Conservation (phyloP, 495 filamentous ascomycete genomes). For the Neurospora sp. region DNA sequence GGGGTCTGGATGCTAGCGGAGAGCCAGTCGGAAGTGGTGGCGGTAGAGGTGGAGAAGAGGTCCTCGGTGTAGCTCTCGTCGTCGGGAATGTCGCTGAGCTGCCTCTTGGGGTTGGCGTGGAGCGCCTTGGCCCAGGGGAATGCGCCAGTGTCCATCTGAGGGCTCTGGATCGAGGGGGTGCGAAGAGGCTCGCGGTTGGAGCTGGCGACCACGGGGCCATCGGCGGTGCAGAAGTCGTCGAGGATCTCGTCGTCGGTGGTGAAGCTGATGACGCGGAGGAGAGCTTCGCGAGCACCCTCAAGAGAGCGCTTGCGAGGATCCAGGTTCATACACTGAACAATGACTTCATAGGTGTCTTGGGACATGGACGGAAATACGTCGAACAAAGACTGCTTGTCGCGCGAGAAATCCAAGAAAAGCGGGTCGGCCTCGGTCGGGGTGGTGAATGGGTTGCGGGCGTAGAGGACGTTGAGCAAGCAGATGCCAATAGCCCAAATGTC, state of each 20-base stretch:
- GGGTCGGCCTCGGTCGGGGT: slow-evolving; percentile 78
- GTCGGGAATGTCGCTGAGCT: slow-evolving; percentile 80
- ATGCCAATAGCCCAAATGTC: slow-evolving; percentile 96
- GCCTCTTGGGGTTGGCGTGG: slow-evolving; percentile 68
- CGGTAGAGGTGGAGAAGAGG: slow-evolving; percentile 74
- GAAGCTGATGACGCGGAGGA: slow-evolving; percentile 75
- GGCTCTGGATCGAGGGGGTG: slow-evolving; percentile 88
- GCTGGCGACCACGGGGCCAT: slow-evolving; percentile 59
- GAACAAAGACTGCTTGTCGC: slow-evolving; percentile 88
- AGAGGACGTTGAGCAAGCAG: slow-evolving; percentile 90
- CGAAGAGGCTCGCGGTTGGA: slow-evolving; percentile 92
- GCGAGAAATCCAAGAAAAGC: slow-evolving; percentile 82
- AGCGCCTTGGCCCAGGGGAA: slow-evolving; percentile 96
- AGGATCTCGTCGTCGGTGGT: slow-evolving; percentile 76
- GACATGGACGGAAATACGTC: slow-evolving; percentile 99
- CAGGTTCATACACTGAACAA: slow-evolving; percentile 76
- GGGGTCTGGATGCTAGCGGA: slow-evolving; percentile 57
- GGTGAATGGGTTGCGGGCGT: slow-evolving; percentile 89
- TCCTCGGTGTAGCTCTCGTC: slow-evolving; percentile 71
- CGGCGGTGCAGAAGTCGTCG: slow-evolving; percentile 89
- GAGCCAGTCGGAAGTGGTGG: slow-evolving; percentile 56
- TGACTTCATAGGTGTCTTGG: slow-evolving; percentile 89
- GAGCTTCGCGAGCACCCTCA: slow-evolving; percentile 59
- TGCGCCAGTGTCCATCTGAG: slow-evolving; percentile 63
- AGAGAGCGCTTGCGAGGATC: slow-evolving; percentile 87